Base-by-base conservation (phyloP, 2,329 filamentous ascomycete species). In the Alternaria panax region DNA sequence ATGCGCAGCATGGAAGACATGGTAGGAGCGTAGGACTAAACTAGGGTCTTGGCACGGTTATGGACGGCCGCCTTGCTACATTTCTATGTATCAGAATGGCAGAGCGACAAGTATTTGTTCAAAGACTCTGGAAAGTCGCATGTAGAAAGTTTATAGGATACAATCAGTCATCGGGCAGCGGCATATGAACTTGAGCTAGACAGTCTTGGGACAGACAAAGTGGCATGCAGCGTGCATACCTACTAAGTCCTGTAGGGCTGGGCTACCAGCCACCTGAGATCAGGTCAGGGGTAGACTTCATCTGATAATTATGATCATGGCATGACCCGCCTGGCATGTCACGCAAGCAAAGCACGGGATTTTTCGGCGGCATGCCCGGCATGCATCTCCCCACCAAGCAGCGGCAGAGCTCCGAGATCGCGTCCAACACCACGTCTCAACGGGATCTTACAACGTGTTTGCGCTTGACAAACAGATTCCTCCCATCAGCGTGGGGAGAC, bases 391-490 rank as follows among this genome's bases (percentile, higher is more conserved):
- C 46, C 51, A 55, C 46, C 42, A 51, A 41, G 34, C 50, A 25
- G 38, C 51, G 42, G 24, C 30, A 28, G 12, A 47, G 28, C 43
- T 50, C 59, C 54, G 54, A 51, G 41, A 41, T 58, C 51, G 51
- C 54, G 45, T 28, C 51, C 22, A 41, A 18, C 30, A 48, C 42
- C 18, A 25, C 42, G 14, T 47, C 30, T 12, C 18, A 22, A 50
- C 27, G 14, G 51, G 27, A 36, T 48, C 42, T 36, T 34, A 43
- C 54, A 16, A 34, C n/a, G 18, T 34, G 25, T 42, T 45, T 59
- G 34, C 47, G 42, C 55, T 47, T 60, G 60, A 54, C 54, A 57
- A 48, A 61, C 59, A 22, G 50, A 51, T 51, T 58, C 38, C 40
- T 25, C 32, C 42, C 24, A 14, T 18, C 9, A 27, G 56, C 62